Percentiles rank a stretch among this genome's conserved stretches.
Conservation (phyloP, 2,329 filamentous ascomycete species). For the Neophaeococcomyces mojaviensis region DNA sequence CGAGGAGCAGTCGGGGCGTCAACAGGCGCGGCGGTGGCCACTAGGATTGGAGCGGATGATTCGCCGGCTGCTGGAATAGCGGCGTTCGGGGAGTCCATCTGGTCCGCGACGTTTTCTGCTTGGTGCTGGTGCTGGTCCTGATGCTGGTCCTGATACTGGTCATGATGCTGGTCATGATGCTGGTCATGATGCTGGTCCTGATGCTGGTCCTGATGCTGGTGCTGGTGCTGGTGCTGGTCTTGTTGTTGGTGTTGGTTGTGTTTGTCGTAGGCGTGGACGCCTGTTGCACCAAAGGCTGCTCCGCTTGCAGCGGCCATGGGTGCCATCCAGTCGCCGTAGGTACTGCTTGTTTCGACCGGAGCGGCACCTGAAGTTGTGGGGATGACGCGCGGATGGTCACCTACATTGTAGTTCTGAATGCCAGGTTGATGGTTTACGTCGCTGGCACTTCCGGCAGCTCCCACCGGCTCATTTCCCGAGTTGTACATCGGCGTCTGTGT, state of each 20-base stretch:
- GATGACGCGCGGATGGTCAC: conserved; percentile 17
- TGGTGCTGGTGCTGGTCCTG: conserved; percentile 10
- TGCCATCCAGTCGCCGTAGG: conserved; percentile 49
- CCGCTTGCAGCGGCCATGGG: conserved; percentile 34
- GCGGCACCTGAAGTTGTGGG: conserved; percentile 13
- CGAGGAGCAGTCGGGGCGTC: conserved; percentile 17
- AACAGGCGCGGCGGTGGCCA: conserved; percentile 13
- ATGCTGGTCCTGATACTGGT: too few relatives aligned
- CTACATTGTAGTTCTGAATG: conserved; percentile 12
- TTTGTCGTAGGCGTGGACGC: conserved; percentile 16
- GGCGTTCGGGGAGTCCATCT: conserved; percentile 8
- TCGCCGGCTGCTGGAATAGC: conserved; percentile 3
- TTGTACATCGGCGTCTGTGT: conserved; percentile 12
- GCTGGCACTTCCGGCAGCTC: conserved; percentile 4
- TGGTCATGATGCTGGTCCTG: too few relatives aligned
- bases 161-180: too few relatives aligned
- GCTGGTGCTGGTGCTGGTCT: neutral
- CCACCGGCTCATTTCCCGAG: conserved; percentile 7
- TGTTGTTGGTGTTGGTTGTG: neutral
- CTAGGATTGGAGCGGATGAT: conserved; percentile 6
- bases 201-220: conserved; percentile 10
- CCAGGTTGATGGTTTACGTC: neutral
- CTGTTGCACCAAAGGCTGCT: conserved; percentile 20
- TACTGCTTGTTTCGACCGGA: conserved; percentile 26
- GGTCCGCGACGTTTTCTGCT: conserved; percentile 7